phyloP scores from a whole-genome alignment of 768 basidiomycete genomes.

The Leccinellum luteum region DNA sequence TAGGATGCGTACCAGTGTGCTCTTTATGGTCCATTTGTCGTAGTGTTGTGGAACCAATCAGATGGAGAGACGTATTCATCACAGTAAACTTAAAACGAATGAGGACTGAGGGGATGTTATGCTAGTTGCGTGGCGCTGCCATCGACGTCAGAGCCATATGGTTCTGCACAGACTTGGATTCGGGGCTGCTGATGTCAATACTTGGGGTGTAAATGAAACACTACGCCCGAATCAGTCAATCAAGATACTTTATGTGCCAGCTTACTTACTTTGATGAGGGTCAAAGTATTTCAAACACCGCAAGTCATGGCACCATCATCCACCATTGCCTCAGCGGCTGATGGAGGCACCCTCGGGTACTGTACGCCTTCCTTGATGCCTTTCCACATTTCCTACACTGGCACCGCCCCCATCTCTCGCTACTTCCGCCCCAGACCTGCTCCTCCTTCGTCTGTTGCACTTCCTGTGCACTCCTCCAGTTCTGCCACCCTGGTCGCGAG shows the following conservation, averaged over 20 bases:
- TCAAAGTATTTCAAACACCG: background rate
- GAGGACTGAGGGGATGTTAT: too few relatives aligned
- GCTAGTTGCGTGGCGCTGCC: too few relatives aligned
- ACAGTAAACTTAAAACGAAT: too few relatives aligned
- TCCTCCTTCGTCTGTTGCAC: slow-evolving; percentile 15
- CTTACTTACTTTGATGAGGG: too few relatives aligned
- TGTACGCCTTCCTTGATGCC: slow-evolving; percentile 77
- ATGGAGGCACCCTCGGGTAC: slow-evolving; percentile 23
- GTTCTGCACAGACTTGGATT: too few relatives aligned
- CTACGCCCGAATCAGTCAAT: too few relatives aligned
- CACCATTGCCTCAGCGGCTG: slow-evolving; percentile 13
- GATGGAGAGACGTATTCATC: background rate
- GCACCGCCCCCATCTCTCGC: slow-evolving; percentile 69
- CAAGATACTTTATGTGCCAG: too few relatives aligned
- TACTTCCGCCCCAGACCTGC: slow-evolving; percentile 59
- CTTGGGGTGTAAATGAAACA: background rate
- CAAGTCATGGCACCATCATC: background rate
- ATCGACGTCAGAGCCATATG: background rate
- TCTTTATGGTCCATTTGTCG: background rate
- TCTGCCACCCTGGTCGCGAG: slow-evolving; percentile 12
- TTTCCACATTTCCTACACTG: slow-evolving; percentile 70
- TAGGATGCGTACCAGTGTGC: background rate
- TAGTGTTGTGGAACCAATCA: background rate
- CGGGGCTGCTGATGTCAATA: background rate
- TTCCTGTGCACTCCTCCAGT: slow-evolving; percentile 11